Base-by-base conservation (phyloP, 768 basidiomycete genomes). In the Pluteus cervinus region DNA sequence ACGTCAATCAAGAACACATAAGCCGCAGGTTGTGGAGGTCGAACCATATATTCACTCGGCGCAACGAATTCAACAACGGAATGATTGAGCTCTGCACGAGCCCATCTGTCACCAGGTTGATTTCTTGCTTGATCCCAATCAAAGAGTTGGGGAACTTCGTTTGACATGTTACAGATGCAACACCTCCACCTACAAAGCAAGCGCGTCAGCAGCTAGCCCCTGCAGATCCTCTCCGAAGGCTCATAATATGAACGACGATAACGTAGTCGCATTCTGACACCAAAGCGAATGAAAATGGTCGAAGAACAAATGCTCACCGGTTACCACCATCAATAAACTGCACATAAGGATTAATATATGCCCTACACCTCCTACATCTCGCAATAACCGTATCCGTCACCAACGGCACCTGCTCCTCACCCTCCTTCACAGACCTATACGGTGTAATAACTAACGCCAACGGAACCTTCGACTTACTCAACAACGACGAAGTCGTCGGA, bases 1-100 rank as follows among this genome's bases (percentile, higher is more conserved):
- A 98, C 92, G 54, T 99, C 96, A 61, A 99, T 87, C 55, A 98
- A 75, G 72, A 98, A 96, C 40, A 94, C 75, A 60, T 94, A 98
- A 36, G 96, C 90, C 12, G 93, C 90, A 4, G 96, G 91, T 59
- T 98, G 96, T 36, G 96, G 96, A 4, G 96, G 85, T 46, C 96
- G 86, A 54, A 93, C 94, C 96, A 98, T 98, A 62, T 99, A 99
- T 63, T 99, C 96, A 0, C 92, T 94, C 5, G 96, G 93, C 1
- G 96, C 96, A 37, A 99, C 87, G 54, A 81, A 99, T 59, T 99
- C 96, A 35, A 99, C 89, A n/a, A 83, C 86, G 24, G 83, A 77
- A 56, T 88, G 79, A 52, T 96, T 98, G 36, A 99, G 72, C 63
- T 99, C 96, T 1, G 88, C 80, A 43, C 96, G 81, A 18, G 76